Evolutionary conservation across 805 yeast genomes (phyloP), one percentile per base, ranked within the genome.

Genomic region (Schwanniomyces sp.): DNA sequence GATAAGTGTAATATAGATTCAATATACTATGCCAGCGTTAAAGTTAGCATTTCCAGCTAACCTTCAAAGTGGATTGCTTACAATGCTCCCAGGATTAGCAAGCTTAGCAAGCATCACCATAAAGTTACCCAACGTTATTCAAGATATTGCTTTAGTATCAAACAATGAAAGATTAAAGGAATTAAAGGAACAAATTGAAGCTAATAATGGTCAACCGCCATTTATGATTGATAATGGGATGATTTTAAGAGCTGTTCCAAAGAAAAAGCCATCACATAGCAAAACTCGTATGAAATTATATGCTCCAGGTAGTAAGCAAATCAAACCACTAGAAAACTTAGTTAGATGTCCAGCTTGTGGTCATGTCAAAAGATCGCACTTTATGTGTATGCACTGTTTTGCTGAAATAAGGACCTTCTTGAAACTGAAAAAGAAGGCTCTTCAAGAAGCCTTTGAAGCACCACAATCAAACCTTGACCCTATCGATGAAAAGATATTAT

Each of bases 281-380:
- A 88, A 89, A 67, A 87, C 88, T 61, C 84, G 97, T 67, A 85
- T 81, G 63, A 83, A 91, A 70, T 82, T 86, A 56, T 81, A 88
- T 54, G 91, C 90, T 7, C 89, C 92, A 4, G 95, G 88, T 9
- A 78, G 82, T 48, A 92, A 90, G 65, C 94, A 91, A 57, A 73
- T 88, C 55, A 82, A 88, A 64, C 84, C 85, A 43, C 76, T 88
- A 53, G 80, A 84, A 47, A 85, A 88, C 62, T 74, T 94, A 59
- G 89, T 86, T 52, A 81, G 96, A 64, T 92, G 99, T 64, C 97
- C 98, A 2, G 86, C 96, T 0, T 92, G 99, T 72, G 99, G 99
- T 39, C 86, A 88, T 52, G 86, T 82, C 57, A 94, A 92, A 70
- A 79, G 97, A 61, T 83, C 94, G 1, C 96, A 94, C 67, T 84